These are phyloP conservation scores for Pichia sp. DNA, from an alignment of 1,139 yeast genomes.

Conservation along the genomic window DNA sequence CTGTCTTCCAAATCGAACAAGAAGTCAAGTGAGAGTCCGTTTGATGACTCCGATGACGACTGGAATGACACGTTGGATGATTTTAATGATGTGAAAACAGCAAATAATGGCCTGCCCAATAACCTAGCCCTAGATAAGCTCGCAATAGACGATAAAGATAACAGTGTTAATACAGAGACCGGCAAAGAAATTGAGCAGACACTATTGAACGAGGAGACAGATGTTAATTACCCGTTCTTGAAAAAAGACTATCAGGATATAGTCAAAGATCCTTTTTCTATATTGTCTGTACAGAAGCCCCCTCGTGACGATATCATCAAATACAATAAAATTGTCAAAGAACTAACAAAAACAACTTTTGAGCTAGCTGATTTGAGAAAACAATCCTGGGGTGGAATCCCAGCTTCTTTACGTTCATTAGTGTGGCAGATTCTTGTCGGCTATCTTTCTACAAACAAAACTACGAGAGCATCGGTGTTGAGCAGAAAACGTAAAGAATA, in stretches of 20 bases:
- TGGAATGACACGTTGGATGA: slow-evolving; percentile 18
- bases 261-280: slow-evolving; percentile 35
- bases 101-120: background rate
- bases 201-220: background rate
- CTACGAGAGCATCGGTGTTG: slow-evolving; percentile 66
- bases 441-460: slow-evolving; percentile 79
- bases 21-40: slow-evolving; percentile 10
- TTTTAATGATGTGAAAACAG: slow-evolving; percentile 1
- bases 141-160: background rate
- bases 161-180: background rate
- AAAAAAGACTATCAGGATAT: slow-evolving; percentile 28
- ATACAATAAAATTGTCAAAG: slow-evolving; percentile 60
- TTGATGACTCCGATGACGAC: slow-evolving; percentile 17
- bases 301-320: slow-evolving; percentile 42
- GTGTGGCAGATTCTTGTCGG: slow-evolving; percentile 91
- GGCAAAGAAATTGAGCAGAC: background rate
- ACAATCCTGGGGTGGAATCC: slow-evolving; percentile 93
- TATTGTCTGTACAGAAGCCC: slow-evolving; percentile 38
- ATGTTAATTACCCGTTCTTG: slow-evolving; percentile 25
- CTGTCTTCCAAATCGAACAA: background rate
- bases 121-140: background rate
- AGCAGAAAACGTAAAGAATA: slow-evolving; percentile 84
- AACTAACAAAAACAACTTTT: slow-evolving; percentile 59
- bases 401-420: slow-evolving; percentile 71
- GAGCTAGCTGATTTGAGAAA: slow-evolving; percentile 65